Evolutionary conservation across 78 protist species (phyloP).

Genomic region (Dictyostelium brefeldianum): DNA sequence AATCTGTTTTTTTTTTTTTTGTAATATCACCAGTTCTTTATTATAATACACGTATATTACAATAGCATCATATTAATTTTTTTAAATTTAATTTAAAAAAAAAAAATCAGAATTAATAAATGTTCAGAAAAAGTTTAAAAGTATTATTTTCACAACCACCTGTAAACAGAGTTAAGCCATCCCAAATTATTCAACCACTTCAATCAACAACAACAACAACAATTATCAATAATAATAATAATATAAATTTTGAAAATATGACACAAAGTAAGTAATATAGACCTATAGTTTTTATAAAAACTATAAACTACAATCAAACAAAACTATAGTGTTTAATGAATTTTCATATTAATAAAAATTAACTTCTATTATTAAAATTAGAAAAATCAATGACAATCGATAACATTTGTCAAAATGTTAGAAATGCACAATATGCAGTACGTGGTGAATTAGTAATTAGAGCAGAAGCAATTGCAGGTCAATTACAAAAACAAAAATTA

Average conservation of each 20-base stretch:
- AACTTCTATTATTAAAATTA: no score
- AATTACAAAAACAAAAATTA: slow-evolving; percentile 29
- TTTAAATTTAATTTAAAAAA: no score
- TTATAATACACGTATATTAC: no score
- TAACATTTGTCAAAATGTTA: slow-evolving; percentile 82
- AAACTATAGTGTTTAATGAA: no score
- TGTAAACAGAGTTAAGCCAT: neutral
- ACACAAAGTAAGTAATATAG: slow-evolving; percentile 4
- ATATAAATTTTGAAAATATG: neutral
- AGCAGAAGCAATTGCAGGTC: slow-evolving; percentile 72
- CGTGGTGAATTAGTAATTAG: slow-evolving; percentile 89
- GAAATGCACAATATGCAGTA: slow-evolving; percentile 90
- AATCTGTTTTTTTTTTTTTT: no score
- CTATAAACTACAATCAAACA: no score
- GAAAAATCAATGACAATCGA: slow-evolving; percentile 77
- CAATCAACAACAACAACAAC: neutral
- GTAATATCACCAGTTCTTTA: no score
- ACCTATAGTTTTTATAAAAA: no score
- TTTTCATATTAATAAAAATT: no score
- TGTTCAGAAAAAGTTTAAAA: slow-evolving; percentile 22
- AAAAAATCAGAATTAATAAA: neutral
- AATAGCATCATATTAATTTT: no score
- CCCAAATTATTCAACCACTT: slow-evolving; percentile 6
- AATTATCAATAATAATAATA: slow-evolving; percentile 1
- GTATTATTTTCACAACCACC: neutral